Evolutionary conservation across 306 rosid species (phyloP), one percentile per base, ranked within the genome.

Genomic region (Delonix regia): DNA sequence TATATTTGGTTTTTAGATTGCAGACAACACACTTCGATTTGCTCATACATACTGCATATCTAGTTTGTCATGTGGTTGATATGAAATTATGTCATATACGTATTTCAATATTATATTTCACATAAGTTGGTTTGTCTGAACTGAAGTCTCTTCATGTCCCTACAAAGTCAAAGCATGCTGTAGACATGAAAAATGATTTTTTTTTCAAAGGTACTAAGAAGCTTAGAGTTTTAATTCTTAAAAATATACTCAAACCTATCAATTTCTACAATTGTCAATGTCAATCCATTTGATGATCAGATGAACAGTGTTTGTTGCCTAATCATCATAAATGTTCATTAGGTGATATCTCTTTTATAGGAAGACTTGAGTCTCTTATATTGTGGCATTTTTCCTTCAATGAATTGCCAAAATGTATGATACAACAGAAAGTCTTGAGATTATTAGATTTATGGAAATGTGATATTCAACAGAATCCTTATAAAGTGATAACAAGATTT

Each of bases 171-270:
- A 11, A 57, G 9, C 8, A 0, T 27, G 2, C 8, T 57, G 3
- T 11, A 8, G 15, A 15, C 1, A 0, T 57, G 4, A 6, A 1
- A 12, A 5, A 25, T 4, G 38, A 25, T 4, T 57, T 59, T n/a
- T n/a, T n/a, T 27, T 14, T 59, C 10, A 28, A 13, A 0, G n/a
- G n/a, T 0, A 13, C 1, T 4, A 7, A 59, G 39, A 59, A 59
- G 9, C 60, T 53, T 9, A 8, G 60, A 21, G 63, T 57, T 24
- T 24, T 57, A 8, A 3, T 12, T 3, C 36, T 57, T 28, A 21
- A 4, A 25, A 7, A 2, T n/a, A 3, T 5, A 2, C 49, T 13
- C 0, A 13, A 0, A 13, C 2, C 1, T 0, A 13, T 0, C 7
- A 1, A 10, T 3, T 13, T 13, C 16, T 44, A 44, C 16, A 11